Conservation (phyloP, 2,329 filamentous ascomycete genomes). For the Aspergillus niger region DNA sequence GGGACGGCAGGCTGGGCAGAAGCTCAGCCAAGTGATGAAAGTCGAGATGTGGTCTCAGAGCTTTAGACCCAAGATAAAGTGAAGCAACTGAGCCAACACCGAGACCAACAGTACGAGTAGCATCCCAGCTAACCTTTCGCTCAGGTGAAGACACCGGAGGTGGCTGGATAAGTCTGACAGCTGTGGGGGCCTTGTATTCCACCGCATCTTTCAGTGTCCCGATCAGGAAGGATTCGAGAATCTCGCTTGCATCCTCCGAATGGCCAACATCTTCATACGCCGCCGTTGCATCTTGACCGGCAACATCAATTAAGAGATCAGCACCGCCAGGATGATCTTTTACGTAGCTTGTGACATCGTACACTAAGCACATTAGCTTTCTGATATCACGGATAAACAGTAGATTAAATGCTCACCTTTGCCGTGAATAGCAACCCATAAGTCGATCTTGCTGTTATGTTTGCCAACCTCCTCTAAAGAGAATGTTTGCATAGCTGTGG, state of each 20-base stretch:
- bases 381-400: constrained; percentile 22
- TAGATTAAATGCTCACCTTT: constrained; percentile 39
- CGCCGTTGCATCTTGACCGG: constrained; percentile 45
- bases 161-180: too few species aligned
- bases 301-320: constrained; percentile 44
- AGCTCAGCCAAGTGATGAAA: too few species aligned
- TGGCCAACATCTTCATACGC: constrained; percentile 51
- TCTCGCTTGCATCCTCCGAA: constrained; percentile 47
- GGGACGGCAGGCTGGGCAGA: too few species aligned
- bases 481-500: too few species aligned
- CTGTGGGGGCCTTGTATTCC: too few species aligned
- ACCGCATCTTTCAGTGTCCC: too few species aligned
- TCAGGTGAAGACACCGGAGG: too few species aligned
- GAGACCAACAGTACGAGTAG: too few species aligned
- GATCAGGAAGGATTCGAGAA: constrained; percentile 30
- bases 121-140: too few species aligned
- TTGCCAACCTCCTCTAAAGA: constrained; percentile 43
- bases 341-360: constrained; percentile 60
- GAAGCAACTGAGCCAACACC: too few species aligned
- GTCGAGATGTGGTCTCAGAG: too few species aligned
- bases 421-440: constrained; percentile 60
- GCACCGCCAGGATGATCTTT: constrained; percentile 58
- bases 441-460: constrained; percentile 52
- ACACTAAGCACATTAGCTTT: constrained; percentile 46
- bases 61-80: too few species aligned